phyloP scores from a whole-genome alignment of 1,139 yeast species.

The Geotrichum europaeum region DNA sequence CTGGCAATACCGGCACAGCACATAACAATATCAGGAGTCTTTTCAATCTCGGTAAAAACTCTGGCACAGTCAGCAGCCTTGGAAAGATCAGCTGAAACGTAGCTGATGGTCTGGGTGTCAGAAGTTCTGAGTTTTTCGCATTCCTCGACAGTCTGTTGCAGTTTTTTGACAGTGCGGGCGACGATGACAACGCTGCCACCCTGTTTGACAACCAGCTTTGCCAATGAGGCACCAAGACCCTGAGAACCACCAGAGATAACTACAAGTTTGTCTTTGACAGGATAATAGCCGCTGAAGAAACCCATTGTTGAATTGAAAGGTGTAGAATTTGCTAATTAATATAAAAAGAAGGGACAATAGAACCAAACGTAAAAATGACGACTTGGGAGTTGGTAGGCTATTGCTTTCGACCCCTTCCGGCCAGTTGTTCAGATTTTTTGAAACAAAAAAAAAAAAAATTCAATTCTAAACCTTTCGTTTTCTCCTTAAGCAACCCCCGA shows the following conservation, averaged over 20 bases:
- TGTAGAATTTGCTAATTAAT: background rate
- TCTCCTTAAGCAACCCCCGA: background rate
- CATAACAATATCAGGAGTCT: constrained; percentile 61
- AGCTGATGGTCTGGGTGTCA: constrained; percentile 39
- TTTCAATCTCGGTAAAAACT: constrained; percentile 36
- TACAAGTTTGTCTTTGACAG: constrained; percentile 41
- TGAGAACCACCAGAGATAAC: constrained; percentile 94
- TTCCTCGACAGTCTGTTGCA: constrained; percentile 45
- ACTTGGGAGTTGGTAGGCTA: background rate
- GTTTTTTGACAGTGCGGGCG: constrained; percentile 62
- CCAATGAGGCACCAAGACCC: constrained; percentile 83
- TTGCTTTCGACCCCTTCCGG: background rate
- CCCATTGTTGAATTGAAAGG: constrained; percentile 15
- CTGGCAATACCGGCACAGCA: constrained; percentile 86
- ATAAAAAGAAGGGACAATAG: background rate
- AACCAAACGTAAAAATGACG: background rate
- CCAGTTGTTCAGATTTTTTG: constrained; percentile 39
- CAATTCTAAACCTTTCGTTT: background rate
- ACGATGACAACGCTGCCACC: constrained; percentile 68
- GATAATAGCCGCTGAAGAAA: constrained; percentile 18
- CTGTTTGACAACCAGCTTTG: constrained; percentile 47
- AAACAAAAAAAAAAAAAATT: background rate
- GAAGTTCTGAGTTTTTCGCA: constrained; percentile 34
- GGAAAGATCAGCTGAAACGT: constrained; percentile 62
- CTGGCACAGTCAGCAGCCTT: constrained; percentile 44